Evolutionary conservation across 768 basidiomycete genomes (phyloP), one percentile per base, ranked within the genome.

Genomic region (Suillus americanus): DNA sequence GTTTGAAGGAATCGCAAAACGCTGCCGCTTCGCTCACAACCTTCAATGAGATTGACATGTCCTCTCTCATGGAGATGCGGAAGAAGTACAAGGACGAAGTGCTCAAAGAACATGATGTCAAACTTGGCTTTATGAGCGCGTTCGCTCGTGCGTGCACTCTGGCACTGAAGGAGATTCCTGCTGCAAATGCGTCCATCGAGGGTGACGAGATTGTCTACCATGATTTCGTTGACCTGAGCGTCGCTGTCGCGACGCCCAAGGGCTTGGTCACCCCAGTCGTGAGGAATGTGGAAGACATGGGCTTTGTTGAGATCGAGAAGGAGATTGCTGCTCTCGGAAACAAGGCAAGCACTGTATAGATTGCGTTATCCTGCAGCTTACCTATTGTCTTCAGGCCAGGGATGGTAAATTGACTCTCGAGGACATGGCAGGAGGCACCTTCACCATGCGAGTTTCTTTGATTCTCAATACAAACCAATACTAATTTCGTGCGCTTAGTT

Each of bases 21-120:
- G 87, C 93, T 23, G 97, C 97, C 4, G 97, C 97, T 57, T 96
- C 95, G 59, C 79, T 99, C 64, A 99, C 97, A 40, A 99, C 97
- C 35, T 99, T 99, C 86, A 98, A 99, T 82, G 97, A 99, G 80
- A 94, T 99, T 74, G 97, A 99, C 82, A 99, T 99, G 97, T 95
- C 94, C 46, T 90, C 92, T 50, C 81, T 99, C 63, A 92, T 97
- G 81, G 89, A 90, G 48, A 88, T 99, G 89, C 92, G 97, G 72
- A 87, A 90, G 75, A 87, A 89, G 74, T 96, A 95, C 87, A 99
- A 99, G 83, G 95, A 97, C 68, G 81, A 85, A 51, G 82, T 98
- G 41, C 81, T 95, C 53, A 97, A 99, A 78, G 86, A 89, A 73
- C 91, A 95, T 70, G 96, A 95, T 59, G 89, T 99, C 76, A 99